A percentile compares a stretch with the other conserved stretches of the same genome.
Conservation (phyloP, 768 basidiomycete genomes). For the Boletus speciosus region DNA sequence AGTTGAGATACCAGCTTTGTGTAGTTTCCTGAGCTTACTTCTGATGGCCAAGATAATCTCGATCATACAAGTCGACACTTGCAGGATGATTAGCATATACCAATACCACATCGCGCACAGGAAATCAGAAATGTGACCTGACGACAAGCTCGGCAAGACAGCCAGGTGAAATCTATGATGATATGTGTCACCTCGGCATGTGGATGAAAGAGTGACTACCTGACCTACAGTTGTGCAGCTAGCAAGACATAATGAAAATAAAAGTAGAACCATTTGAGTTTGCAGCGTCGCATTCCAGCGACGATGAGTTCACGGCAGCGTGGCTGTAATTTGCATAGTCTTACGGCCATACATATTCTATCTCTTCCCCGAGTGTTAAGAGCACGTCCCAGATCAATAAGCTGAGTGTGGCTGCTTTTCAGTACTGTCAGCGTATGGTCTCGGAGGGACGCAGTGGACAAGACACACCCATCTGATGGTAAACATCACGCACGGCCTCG, state of each 20-base stretch:
- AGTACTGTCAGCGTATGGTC: background rate
- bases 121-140: slow-evolving; percentile 3
- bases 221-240: slow-evolving; percentile 8
- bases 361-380: slow-evolving; percentile 23
- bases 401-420: slow-evolving; percentile 24
- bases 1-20: background rate
- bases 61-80: slow-evolving; percentile 15
- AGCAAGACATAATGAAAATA: slow-evolving; percentile 19
- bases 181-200: background rate
- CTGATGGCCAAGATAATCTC: slow-evolving; percentile 24
- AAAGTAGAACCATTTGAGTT: slow-evolving; percentile 16
- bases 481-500: slow-evolving; percentile 4
- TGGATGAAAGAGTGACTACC: background rate
- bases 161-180: slow-evolving; percentile 8
- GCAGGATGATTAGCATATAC: background rate
- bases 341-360: slow-evolving; percentile 33
- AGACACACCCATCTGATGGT: slow-evolving; percentile 9
- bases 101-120: slow-evolving; percentile 14
- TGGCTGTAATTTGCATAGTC: background rate
- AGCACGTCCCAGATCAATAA: slow-evolving; percentile 30
- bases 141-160: slow-evolving; percentile 7
- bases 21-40: slow-evolving; percentile 13
- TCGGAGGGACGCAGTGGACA: background rate
- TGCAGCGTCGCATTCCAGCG: slow-evolving; percentile 9
- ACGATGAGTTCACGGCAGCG: background rate